A percentile compares a stretch with the other conserved stretches of the same genome.
Evolutionary conservation across 192 early-diverging fungal species (phyloP).

Genomic region (Ambispora gerdemannii): DNA sequence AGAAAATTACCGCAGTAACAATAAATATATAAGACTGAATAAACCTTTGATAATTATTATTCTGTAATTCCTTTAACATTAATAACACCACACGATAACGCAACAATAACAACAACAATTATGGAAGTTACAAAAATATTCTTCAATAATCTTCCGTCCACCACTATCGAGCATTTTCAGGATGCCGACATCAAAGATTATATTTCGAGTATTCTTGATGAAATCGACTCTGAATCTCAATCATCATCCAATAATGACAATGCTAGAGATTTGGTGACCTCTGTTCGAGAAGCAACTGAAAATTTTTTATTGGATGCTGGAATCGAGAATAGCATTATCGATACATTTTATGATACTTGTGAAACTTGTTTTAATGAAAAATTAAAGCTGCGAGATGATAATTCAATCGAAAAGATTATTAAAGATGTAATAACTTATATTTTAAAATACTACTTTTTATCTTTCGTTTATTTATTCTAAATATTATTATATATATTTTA

Average conservation of each 20-base stretch:
- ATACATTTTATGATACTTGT: constrained; percentile 41
- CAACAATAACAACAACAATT: too few species aligned
- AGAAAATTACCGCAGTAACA: too few species aligned
- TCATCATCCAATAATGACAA: background rate
- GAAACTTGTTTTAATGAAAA: background rate
- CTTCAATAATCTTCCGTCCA: too few species aligned
- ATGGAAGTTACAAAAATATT: too few species aligned
- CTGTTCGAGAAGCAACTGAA: constrained; percentile 59
- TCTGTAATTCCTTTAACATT: too few species aligned
- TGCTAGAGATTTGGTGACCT: constrained; percentile 38
- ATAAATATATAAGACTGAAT: too few species aligned
- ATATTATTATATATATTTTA: too few species aligned
- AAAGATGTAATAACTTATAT: constrained; percentile 53
- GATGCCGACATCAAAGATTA: constrained; percentile 39
- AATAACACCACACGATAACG: too few species aligned
- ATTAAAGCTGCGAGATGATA: background rate
- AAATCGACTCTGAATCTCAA: constrained; percentile 22
- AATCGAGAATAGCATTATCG: constrained; percentile 48
- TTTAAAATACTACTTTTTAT: constrained; percentile 43
- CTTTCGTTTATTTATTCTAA: constrained; percentile 35
- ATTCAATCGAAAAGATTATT: constrained; percentile 41
- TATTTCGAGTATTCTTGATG: constrained; percentile 34
- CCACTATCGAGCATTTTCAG: too few species aligned
- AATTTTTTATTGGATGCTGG: constrained; percentile 65
- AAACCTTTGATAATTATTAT: too few species aligned